phyloP scores from a whole-genome alignment of 768 basidiomycete species.

The Lentinus brumalis region DNA sequence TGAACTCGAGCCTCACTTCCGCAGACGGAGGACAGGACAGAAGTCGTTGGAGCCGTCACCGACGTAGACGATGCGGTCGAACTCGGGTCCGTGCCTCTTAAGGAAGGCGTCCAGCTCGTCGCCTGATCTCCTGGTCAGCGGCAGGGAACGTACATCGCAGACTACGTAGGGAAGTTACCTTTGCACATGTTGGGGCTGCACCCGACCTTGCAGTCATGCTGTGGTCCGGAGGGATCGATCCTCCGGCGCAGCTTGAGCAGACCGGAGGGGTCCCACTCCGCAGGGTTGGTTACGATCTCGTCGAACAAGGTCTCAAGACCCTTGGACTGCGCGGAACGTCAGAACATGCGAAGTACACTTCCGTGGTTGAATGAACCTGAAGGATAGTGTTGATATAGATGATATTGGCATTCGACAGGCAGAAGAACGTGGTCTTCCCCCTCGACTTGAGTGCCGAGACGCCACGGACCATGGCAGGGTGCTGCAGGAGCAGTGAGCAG shows the following conservation, averaged over 20 bases:
- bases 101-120: constrained; percentile 89
- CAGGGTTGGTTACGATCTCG: constrained; percentile 91
- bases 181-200: constrained; percentile 99
- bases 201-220: constrained; percentile 83
- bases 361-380: constrained; percentile 48
- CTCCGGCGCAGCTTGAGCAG: constrained; percentile 76
- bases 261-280: constrained; percentile 72
- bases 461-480: constrained; percentile 95
- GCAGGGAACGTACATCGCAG: not conserved
- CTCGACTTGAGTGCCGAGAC: constrained; percentile 73
- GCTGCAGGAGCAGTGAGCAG: constrained; percentile 48
- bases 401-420: constrained; percentile 91
- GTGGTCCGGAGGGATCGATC: constrained; percentile 73
- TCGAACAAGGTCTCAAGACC: constrained; percentile 72
- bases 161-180: constrained; percentile 43
- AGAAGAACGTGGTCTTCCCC: constrained; percentile 77
- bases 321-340: constrained; percentile 55
- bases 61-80: constrained; percentile 83
- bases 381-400: constrained; percentile 92
- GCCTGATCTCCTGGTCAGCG: constrained; percentile 46
- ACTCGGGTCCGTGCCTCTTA: constrained; percentile 55
- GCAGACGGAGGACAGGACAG: constrained; percentile 84
- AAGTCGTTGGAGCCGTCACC: constrained; percentile 97
- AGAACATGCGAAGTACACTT: not conserved
- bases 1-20: constrained; percentile 46